Percentiles rank a stretch among this genome's conserved stretches.
Evolutionary conservation across 345 rosid genomes (phyloP).

Genomic region (Iberis pinnata): DNA sequence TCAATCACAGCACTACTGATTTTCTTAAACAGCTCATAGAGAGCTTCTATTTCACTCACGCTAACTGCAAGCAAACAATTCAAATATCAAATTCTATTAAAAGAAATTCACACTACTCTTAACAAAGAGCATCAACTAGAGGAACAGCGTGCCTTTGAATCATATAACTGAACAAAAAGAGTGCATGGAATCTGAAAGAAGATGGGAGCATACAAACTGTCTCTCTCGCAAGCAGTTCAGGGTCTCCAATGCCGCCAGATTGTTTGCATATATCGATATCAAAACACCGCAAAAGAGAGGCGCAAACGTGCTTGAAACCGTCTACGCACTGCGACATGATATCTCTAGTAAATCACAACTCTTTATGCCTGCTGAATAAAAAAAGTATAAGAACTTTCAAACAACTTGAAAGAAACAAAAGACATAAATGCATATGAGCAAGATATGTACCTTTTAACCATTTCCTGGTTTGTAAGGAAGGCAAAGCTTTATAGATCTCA

Average conservation of each 20-base stretch:
- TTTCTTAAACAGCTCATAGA: conserved; percentile 91
- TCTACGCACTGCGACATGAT: conserved; percentile 84
- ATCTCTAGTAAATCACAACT: conserved; percentile 41
- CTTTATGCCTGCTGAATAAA: conserved; percentile 51
- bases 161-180: conserved; percentile 9
- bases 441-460: conserved; percentile 29
- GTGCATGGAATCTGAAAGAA: conserved; percentile 9
- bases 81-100: conserved; percentile 2
- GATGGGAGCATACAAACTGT: conserved; percentile 62
- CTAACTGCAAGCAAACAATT: conserved; percentile 49
- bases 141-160: background rate
- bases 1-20: conserved; percentile 92
- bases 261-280: conserved; percentile 59
- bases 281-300: conserved; percentile 48
- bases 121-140: conserved; percentile 8
- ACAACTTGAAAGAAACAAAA: conserved; percentile 1
- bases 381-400: conserved; percentile 5
- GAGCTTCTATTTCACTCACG: conserved; percentile 89
- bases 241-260: conserved; percentile 64
- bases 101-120: conserved; percentile 1
- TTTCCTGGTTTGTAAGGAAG: conserved; percentile 22
- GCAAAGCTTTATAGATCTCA: conserved; percentile 10
- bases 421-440: background rate
- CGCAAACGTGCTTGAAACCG: conserved; percentile 49
- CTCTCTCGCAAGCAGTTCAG: conserved; percentile 72